Conservation (phyloP, 2,329 filamentous ascomycete genomes). For the Clarireedia homoeocarpa region DNA sequence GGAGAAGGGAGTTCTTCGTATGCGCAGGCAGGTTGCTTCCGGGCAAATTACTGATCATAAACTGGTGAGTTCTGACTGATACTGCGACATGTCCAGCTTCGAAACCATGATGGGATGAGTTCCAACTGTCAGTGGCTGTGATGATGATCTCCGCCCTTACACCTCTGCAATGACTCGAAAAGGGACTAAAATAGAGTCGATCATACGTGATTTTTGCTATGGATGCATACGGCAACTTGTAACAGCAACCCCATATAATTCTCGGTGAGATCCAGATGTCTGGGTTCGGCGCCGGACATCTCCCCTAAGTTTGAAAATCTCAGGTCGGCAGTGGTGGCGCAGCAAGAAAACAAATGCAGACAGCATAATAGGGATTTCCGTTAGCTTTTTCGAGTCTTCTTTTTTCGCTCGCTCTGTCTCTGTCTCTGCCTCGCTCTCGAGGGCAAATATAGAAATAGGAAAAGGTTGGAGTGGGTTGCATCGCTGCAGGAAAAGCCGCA, state of each 20-base stretch:
- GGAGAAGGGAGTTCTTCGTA: too few species aligned
- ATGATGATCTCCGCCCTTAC: neutral
- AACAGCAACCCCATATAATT: neutral
- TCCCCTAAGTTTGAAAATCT: neutral
- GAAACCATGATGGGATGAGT: too few species aligned
- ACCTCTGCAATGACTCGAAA: neutral
- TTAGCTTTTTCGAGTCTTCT: neutral
- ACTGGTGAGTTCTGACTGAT: neutral
- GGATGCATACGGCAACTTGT: neutral
- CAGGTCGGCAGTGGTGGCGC: neutral
- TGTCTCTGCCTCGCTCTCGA: too few species aligned
- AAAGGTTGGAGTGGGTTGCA: neutral
- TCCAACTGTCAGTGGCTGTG: conserved; percentile 6
- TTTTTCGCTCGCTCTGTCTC: too few species aligned
- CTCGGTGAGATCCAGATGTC: neutral
- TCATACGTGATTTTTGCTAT: neutral
- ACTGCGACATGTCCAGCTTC: neutral
- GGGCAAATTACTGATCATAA: neutral
- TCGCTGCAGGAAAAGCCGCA: neutral
- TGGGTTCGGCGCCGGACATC: neutral
- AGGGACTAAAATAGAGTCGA: neutral
- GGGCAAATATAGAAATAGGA: neutral
- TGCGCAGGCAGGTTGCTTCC: too few species aligned
- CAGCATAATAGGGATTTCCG: neutral
- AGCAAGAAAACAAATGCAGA: neutral